These are phyloP conservation scores for Aotearoamyces nothofagi DNA, from an alignment of 2,329 filamentous ascomycete species.

Conservation along the genomic window DNA sequence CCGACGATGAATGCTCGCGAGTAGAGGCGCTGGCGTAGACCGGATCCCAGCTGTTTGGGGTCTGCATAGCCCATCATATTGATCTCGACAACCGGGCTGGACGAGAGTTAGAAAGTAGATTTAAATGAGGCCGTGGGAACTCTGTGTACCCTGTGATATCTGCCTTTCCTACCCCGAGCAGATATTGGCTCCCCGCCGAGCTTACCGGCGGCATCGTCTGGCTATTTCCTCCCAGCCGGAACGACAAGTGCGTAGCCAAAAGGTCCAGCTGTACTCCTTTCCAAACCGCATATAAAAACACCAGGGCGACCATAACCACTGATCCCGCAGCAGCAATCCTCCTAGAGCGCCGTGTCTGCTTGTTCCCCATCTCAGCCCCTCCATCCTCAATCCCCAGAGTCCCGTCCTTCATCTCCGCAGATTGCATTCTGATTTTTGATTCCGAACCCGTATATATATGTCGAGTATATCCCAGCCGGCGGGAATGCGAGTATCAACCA, in stretches of 20 bases:
- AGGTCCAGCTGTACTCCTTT: not conserved
- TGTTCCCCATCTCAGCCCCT: too few relatives aligned
- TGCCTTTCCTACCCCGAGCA: constrained; percentile 55
- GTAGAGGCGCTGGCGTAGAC: constrained; percentile 75
- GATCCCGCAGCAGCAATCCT: too few relatives aligned
- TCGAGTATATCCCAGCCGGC: too few relatives aligned
- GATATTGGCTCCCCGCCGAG: constrained; percentile 26
- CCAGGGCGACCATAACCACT: too few relatives aligned
- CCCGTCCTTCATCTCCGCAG: too few relatives aligned
- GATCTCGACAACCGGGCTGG: constrained; percentile 71
- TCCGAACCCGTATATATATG: too few relatives aligned
- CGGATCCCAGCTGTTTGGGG: constrained; percentile 65
- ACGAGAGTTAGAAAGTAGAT: constrained; percentile 6
- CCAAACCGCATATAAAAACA: constrained; percentile 4
- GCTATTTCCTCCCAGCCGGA: not conserved
- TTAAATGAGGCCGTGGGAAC: constrained; percentile 1
- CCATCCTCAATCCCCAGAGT: too few relatives aligned
- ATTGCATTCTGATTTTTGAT: too few relatives aligned
- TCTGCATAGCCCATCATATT: constrained; percentile 89
- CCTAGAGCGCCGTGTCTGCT: too few relatives aligned
- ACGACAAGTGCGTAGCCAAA: not conserved
- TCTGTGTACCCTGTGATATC: constrained; percentile 56
- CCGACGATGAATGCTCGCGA: constrained; percentile 82
- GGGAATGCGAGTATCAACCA: too few relatives aligned
- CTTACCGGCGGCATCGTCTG: constrained; percentile 1